Evolutionary conservation across 2,329 filamentous ascomycete genomes (phyloP).

Genomic region (Phialemonium atrogriseum): DNA sequence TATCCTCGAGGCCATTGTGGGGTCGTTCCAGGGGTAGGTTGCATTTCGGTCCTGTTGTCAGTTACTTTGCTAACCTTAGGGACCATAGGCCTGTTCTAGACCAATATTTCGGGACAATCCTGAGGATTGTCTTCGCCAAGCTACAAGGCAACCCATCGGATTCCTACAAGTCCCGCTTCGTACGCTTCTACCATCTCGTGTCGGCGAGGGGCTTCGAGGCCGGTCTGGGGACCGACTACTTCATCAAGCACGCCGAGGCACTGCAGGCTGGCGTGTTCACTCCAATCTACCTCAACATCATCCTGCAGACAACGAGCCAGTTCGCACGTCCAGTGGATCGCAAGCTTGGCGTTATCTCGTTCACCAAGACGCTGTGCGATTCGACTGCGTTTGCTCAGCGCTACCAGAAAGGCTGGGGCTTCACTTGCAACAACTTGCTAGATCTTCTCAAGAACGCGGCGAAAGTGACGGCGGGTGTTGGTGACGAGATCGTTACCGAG

Average conservation of each 20-base stretch:
- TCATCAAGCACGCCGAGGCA: conserved; percentile 74
- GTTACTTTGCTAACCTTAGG: too few relatives aligned
- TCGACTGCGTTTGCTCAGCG: conserved; percentile 74
- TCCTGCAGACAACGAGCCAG: conserved; percentile 83
- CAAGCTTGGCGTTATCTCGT: conserved; percentile 86
- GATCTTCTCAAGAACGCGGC: conserved; percentile 87
- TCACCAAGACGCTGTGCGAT: conserved; percentile 86
- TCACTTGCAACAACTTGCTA: conserved; percentile 82
- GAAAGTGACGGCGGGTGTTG: conserved; percentile 50
- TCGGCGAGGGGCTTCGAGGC: conserved; percentile 64
- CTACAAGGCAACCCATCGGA: conserved; percentile 63
- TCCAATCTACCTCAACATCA: conserved; percentile 76
- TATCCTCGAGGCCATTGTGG: conserved; percentile 72
- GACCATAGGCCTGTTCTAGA: conserved; percentile 56
- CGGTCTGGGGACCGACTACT: conserved; percentile 87
- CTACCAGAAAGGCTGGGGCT: conserved; percentile 83
- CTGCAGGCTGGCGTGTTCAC: conserved; percentile 76
- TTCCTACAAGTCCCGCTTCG: conserved; percentile 77
- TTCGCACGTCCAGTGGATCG: conserved; percentile 81
- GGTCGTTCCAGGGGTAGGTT: conserved; percentile 62
- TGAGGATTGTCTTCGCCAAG: conserved; percentile 74
- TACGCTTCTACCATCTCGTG: conserved; percentile 89
- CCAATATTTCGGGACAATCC: conserved; percentile 69
- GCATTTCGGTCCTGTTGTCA: neutral
- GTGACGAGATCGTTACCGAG: conserved; percentile 73